Evolutionary conservation across 805 yeast genomes (phyloP).

Genomic region (Blastobotrys muscicola): DNA sequence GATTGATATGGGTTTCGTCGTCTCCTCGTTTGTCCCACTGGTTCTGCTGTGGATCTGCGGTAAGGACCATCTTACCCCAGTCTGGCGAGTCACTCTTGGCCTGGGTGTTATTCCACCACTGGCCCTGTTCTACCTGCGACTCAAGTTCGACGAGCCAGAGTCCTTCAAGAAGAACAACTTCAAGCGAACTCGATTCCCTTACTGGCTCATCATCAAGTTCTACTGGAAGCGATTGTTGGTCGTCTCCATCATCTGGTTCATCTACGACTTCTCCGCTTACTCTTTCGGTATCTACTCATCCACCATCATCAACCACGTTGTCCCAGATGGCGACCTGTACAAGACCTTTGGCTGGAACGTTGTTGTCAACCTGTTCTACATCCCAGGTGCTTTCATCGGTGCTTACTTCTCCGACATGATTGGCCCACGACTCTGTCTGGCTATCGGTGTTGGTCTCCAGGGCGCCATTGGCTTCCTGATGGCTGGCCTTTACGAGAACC

Average conservation of each 20-base stretch:
- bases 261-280: conserved; percentile 81
- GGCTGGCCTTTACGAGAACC: conserved; percentile 56
- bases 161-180: conserved; percentile 63
- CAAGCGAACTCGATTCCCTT: conserved; percentile 55
- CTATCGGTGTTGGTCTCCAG: conserved; percentile 60
- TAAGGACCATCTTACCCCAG: conserved; percentile 57
- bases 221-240: conserved; percentile 73
- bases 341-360: conserved; percentile 87
- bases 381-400: conserved; percentile 86
- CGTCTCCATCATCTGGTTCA: conserved; percentile 77
- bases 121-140: conserved; percentile 65
- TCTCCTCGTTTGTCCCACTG: conserved; percentile 76
- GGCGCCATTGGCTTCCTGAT: conserved; percentile 73
- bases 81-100: conserved; percentile 89
- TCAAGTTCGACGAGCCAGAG: conserved; percentile 65
- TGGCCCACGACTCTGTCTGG: conserved; percentile 82
- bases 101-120: conserved; percentile 85
- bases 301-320: conserved; percentile 53
- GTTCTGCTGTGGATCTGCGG: conserved; percentile 78
- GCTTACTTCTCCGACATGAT: conserved; percentile 76
- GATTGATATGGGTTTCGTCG: conserved; percentile 83
- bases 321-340: conserved; percentile 51
- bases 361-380: conserved; percentile 75
- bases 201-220: conserved; percentile 57
- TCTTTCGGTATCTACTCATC: conserved; percentile 82